These are phyloP conservation scores for Aquilaria yunnanensis DNA, from an alignment of 345 rosid genomes.

Conservation along the genomic window DNA sequence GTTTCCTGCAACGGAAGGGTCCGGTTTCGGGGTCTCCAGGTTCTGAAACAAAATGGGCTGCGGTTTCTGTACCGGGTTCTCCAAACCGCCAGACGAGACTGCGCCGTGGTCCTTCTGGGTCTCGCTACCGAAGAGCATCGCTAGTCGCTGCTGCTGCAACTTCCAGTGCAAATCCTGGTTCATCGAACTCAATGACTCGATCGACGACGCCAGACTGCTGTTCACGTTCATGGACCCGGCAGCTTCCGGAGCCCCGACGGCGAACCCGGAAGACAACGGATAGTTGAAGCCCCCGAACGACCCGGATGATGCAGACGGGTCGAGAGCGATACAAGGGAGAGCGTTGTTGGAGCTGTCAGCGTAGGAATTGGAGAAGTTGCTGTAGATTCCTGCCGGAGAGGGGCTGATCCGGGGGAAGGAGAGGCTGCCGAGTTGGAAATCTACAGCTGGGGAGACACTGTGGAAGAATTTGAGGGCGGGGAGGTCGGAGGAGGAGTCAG, in stretches of 20 bases:
- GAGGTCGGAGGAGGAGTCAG: conserved; percentile 39
- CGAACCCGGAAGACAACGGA: conserved; percentile 27
- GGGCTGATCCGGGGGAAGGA: conserved; percentile 42
- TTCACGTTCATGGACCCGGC: conserved; percentile 46
- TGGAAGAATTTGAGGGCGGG: conserved; percentile 63
- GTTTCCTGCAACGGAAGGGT: conserved; percentile 16
- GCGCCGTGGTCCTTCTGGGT: conserved; percentile 17
- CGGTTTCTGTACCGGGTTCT: conserved; percentile 34
- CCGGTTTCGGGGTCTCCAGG: conserved; percentile 39
- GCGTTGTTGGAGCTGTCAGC: conserved; percentile 22
- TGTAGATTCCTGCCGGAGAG: conserved; percentile 27
- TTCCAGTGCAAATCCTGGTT: conserved; percentile 95
- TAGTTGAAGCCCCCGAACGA: conserved; percentile 49
- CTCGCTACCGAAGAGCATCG: conserved; percentile 52
- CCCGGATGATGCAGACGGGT: conserved; percentile 35
- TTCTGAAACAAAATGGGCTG: conserved; percentile 66
- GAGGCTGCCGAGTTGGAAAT: conserved; percentile 66
- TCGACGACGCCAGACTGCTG: conserved; percentile 69
- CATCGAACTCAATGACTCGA: conserved; percentile 79
- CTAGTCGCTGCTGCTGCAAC: conserved; percentile 83
- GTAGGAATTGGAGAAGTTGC: conserved; percentile 37
- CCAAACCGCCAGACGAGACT: conserved; percentile 23
- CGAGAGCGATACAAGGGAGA: conserved; percentile 32
- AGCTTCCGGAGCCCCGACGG: conserved; percentile 39
- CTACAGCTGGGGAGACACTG: conserved; percentile 58